Base-by-base conservation (phyloP, 2,329 filamentous ascomycete genomes). In the Colletotrichum lindemuthianum region DNA sequence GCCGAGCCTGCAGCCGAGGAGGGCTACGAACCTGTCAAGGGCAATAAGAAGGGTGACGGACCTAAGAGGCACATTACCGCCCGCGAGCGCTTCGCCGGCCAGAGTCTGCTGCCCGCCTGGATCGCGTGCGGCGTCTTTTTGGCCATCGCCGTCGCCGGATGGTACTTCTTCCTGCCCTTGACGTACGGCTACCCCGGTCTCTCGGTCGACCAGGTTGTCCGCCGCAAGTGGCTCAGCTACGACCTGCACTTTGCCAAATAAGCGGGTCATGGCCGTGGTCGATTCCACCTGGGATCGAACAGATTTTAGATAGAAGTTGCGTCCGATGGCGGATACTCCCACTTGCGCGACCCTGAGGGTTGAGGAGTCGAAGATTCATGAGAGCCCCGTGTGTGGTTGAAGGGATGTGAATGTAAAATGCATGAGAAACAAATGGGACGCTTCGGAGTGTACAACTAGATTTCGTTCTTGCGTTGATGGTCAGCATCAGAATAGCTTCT, bases 221-320 rank as follows among this genome's bases (percentile, higher is more conserved):
- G 90, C 68, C 89, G 96, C 77, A 97, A 97, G 84, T 98, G 95
- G 95, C 84, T 99, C 69, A 92, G 92, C 69, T 99, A 98, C 76
- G 96, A 99, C 77, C 85, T 99, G 75, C 96, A 99, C 82, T 99
- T 99, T 82, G 96, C 96, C 65, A 99, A 99, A 87, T 99, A 91
- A 81, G 66, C n/a, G 44, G 40, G 40, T 43, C 13, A 32, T 34
- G 40, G 4, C 11, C 36, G 8, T 12, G 36, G 45, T 51, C 61
- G 41, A 48, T 12, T 24, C 45, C 34, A 12, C 24, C 11, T 6
- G 47, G 32, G 10, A 41, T 43, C 50, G 50, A 47, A 41, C 39
- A 52, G 11, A 47, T 37, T 6, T 34, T 15, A 61, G 32, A 60
- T 8, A 24, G 58, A 61, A 56, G 16, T 40, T 55, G 32, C 45